Conservation (phyloP, 2,329 filamentous ascomycete species). For the Sarocladiaceae sp. region DNA sequence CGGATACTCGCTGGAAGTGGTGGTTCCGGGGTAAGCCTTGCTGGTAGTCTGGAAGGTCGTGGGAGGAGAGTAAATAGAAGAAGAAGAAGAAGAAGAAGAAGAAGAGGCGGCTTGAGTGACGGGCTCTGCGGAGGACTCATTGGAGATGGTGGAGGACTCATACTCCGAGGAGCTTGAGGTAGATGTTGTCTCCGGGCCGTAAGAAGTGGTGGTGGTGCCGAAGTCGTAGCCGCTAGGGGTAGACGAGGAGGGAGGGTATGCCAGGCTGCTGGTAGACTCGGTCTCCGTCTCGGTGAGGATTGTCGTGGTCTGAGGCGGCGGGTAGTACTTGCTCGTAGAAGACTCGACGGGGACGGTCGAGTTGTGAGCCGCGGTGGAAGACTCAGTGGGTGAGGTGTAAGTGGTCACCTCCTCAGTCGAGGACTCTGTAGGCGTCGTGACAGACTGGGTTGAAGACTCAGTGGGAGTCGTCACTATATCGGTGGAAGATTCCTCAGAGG, state of each 20-base stretch:
- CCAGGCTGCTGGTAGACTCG: background rate
- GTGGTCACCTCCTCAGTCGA: background rate
- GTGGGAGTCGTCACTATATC: background rate
- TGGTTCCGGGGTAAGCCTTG: slow-evolving; percentile 11
- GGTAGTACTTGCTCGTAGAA: slow-evolving; percentile 5
- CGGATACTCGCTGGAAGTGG: slow-evolving; percentile 7
- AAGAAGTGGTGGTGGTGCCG: slow-evolving; percentile 2
- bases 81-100: slow-evolving; percentile 5
- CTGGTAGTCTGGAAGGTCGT: slow-evolving; percentile 12
- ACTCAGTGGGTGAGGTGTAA: background rate
- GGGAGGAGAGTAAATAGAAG: slow-evolving; percentile 5
- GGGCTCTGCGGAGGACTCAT: slow-evolving; percentile 10
- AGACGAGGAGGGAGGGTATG: background rate
- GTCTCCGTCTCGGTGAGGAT: slow-evolving; percentile 8
- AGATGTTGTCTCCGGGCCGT: background rate
- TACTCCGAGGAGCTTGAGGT: background rate
- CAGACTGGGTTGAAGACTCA: background rate
- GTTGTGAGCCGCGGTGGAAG: background rate
- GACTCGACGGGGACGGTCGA: slow-evolving; percentile 1
- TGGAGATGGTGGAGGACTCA: slow-evolving; percentile 2
- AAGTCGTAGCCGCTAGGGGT: slow-evolving; percentile 6
- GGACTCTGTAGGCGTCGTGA: background rate
- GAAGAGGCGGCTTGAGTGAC: slow-evolving; percentile 8
- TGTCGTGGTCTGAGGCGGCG: slow-evolving; percentile 1
- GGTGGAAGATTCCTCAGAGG: background rate